Conservation (phyloP, 352 stramenopile species). For the Blastocystis sp. region DNA sequence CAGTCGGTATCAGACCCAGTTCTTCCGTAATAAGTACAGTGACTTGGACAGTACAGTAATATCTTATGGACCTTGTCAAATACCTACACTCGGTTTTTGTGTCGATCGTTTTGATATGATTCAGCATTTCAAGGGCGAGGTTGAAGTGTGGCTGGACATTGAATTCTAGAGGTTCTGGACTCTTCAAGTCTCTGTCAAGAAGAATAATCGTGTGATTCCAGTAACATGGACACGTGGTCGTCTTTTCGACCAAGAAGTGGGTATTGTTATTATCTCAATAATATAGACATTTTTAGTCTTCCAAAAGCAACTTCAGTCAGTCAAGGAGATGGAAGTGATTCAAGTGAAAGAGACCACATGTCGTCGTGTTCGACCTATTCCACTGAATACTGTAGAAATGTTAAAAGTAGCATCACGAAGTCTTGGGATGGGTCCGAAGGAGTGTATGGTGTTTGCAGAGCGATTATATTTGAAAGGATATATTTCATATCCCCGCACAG, state of each 20-base stretch:
- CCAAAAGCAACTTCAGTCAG: slow-evolving; percentile 74
- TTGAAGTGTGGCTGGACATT: slow-evolving; percentile 71
- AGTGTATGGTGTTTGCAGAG: slow-evolving; percentile 79
- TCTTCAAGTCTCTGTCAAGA: slow-evolving; percentile 46
- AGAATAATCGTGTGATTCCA: slow-evolving; percentile 69
- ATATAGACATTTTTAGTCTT: slow-evolving; percentile 70
- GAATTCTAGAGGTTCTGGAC: slow-evolving; percentile 69
- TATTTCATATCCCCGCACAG: slow-evolving; percentile 82
- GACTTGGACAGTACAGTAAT: slow-evolving; percentile 80
- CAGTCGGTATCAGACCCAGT: slow-evolving; percentile 82
- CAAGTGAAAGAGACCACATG: slow-evolving; percentile 48
- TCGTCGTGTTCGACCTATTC: slow-evolving; percentile 70
- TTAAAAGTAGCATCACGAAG: slow-evolving; percentile 73
- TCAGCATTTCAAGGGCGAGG: slow-evolving; percentile 81
- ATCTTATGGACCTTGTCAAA: slow-evolving; percentile 83
- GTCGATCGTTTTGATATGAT: slow-evolving; percentile 83
- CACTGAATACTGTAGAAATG: slow-evolving; percentile 76
- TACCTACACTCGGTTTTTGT: slow-evolving; percentile 82
- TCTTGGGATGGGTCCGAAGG: slow-evolving; percentile 75
- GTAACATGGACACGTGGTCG: slow-evolving; percentile 71
- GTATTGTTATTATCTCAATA: not conserved
- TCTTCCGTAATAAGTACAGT: slow-evolving; percentile 82
- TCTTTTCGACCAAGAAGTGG: slow-evolving; percentile 74
- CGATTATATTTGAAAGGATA: slow-evolving; percentile 81
- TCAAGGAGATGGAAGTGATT: slow-evolving; percentile 16